Percentiles rank a stretch among this genome's conserved stretches.
These are phyloP conservation scores for Scutellaria baicalensis DNA, from an alignment of 257 asterid species.

Conservation along the genomic window DNA sequence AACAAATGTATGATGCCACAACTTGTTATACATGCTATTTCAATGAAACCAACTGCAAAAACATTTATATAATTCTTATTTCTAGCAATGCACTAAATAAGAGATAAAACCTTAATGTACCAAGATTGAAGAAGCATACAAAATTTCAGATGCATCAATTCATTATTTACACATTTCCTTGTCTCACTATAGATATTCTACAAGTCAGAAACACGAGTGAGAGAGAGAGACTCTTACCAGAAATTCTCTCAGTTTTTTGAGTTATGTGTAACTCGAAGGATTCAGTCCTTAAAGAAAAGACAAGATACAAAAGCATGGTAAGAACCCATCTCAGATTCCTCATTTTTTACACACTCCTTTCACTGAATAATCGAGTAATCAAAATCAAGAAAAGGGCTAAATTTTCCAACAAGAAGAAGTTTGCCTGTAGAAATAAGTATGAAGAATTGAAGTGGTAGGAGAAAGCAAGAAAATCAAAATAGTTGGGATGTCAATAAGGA, in stretches of 20 bases:
- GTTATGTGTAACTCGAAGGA: conserved; percentile 23
- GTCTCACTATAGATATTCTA: too few relatives aligned
- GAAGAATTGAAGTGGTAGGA: conserved; percentile 5
- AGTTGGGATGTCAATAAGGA: conserved; percentile 46
- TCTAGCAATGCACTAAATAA: too few relatives aligned
- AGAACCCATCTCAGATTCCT: conserved; percentile 20
- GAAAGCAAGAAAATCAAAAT: conserved; percentile 14
- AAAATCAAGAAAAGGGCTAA: neutral
- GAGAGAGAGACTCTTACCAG: conserved; percentile 13
- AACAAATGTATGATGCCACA: too few relatives aligned
- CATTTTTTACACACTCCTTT: conserved; percentile 10
- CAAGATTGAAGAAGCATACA: too few relatives aligned
- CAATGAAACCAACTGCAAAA: too few relatives aligned
- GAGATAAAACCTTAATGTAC: too few relatives aligned
- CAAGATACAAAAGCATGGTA: conserved; percentile 8
- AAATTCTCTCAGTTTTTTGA: conserved; percentile 31
- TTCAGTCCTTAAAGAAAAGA: conserved; percentile 18
- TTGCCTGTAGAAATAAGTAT: too few relatives aligned
- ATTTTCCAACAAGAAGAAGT: too few relatives aligned
- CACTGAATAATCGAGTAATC: neutral
- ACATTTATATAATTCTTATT: too few relatives aligned
- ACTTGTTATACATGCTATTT: too few relatives aligned
- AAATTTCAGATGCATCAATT: too few relatives aligned
- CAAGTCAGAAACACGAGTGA: neutral
- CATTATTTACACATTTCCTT: too few relatives aligned